Evolutionary conservation across 2,329 filamentous ascomycete genomes (phyloP), one percentile per base, ranked within the genome.

Genomic region (Bipolaris sorokiniana): DNA sequence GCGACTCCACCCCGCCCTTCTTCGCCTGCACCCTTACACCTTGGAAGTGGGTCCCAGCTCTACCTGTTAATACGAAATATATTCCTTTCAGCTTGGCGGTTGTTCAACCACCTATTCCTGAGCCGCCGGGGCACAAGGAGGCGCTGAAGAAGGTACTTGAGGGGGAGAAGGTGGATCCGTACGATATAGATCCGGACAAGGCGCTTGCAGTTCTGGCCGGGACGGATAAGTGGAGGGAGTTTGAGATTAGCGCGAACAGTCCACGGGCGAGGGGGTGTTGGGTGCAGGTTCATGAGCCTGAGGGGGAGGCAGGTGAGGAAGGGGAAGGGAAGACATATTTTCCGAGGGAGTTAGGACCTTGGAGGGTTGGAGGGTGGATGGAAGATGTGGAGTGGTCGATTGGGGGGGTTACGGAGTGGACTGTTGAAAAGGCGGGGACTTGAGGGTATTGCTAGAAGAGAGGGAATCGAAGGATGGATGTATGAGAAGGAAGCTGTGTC

Each of bases 331-430:
- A 48, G 16, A 59, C 51, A 51, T 74, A 64, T 40, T 74, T 64
- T 60, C 69, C 70, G 1, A 54, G 59, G 38, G 56, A 54, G 0
- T 31, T 71, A 15, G 48, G 44, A 13, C 61, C 66, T 22, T 73
- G 68, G 69, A 48, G 62, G 7, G 48, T 74, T 6, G 70, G 70
- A 3, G 64, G 51, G 16, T 74, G 71, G 71, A 61, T 71, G 59
- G 71, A 73, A 46, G 67, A 72, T 28, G 64, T 64, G 4, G 58
- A 65, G 34, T 60, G 72, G 57, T 48, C 33, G 10, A 62, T 73
- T 51, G 59, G 60, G 9, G 49, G 58, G 38, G 66, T 66, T 18
- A 13, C 63, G 44, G 66, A 66, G 61, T 75, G 69, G 70, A 72
- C 69, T 50, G 46, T 23, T 9, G 9, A 28, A 10, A 28, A 28